phyloP scores from a whole-genome alignment of 805 yeast species.

The Kuraishia molischiana region DNA sequence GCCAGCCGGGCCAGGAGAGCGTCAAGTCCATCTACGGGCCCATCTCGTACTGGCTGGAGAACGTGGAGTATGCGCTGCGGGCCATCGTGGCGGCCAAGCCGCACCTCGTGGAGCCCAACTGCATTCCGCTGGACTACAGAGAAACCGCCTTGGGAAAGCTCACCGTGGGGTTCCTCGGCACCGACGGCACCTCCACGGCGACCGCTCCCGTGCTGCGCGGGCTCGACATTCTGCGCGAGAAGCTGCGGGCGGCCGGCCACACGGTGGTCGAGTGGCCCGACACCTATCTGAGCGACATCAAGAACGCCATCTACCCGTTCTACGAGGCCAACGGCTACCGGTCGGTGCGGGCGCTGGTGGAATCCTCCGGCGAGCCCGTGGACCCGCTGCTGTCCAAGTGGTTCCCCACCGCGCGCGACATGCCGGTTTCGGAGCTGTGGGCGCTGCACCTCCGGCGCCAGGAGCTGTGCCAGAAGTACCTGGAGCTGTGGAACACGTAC shows the following conservation, averaged over 20 bases:
- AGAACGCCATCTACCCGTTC: slow-evolving; percentile 20
- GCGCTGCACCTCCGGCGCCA: slow-evolving; percentile 29
- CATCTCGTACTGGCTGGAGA: slow-evolving; percentile 25
- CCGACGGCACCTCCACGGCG: slow-evolving; percentile 32
- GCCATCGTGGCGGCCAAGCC: slow-evolving; percentile 22
- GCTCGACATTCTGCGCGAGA: slow-evolving; percentile 19
- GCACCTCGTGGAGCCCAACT: slow-evolving; percentile 28
- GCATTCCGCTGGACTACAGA: slow-evolving; percentile 28
- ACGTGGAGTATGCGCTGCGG: slow-evolving; percentile 20
- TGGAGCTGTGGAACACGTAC: slow-evolving; percentile 26
- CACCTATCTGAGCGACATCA: slow-evolving; percentile 23
- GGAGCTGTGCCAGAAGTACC: slow-evolving; percentile 16
- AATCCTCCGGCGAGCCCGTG: slow-evolving; percentile 30
- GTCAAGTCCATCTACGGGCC: slow-evolving; percentile 40
- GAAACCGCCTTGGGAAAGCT: slow-evolving; percentile 24
- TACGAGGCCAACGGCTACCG: slow-evolving; percentile 34
- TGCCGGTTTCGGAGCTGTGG: slow-evolving; percentile 25
- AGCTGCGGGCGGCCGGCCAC: slow-evolving; percentile 30
- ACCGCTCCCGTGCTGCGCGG: slow-evolving; percentile 37
- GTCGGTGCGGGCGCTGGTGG: slow-evolving; percentile 16
- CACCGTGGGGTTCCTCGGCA: slow-evolving; percentile 26
- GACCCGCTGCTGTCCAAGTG: slow-evolving; percentile 11
- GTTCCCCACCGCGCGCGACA: slow-evolving; percentile 23
- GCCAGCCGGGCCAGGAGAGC: slow-evolving; percentile 25
- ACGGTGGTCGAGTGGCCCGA: slow-evolving; percentile 40